Percentiles rank a stretch among this genome's conserved stretches.
Conservation (phyloP, 1,284 basidiomycete genomes). For the Ceratobasidium theobromae region DNA sequence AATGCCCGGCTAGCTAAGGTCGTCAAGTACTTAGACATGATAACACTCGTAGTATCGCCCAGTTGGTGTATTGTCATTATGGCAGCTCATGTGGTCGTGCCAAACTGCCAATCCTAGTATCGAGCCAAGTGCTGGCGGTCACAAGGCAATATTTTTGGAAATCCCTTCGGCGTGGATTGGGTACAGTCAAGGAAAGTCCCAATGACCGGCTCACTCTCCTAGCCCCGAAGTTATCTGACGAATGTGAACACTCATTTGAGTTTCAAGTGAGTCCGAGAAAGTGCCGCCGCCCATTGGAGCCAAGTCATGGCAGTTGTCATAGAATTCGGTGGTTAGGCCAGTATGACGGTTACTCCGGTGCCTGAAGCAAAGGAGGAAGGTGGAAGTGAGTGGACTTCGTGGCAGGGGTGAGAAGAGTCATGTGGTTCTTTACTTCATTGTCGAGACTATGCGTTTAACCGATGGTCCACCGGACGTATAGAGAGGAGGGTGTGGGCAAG, state of each 20-base stretch:
- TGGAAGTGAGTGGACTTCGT: neutral
- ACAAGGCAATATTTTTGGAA: constrained; percentile 7
- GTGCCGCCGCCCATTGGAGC: no score
- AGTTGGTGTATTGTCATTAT: neutral
- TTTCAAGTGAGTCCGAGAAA: neutral
- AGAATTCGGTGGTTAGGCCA: neutral
- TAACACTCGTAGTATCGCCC: neutral
- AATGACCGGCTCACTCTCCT: neutral
- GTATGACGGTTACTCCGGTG: neutral
- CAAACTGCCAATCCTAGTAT: neutral
- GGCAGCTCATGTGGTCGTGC: neutral
- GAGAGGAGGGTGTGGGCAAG: neutral
- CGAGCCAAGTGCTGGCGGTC: neutral
- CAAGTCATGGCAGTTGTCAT: no score
- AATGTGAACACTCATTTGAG: neutral
- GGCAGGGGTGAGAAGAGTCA: neutral
- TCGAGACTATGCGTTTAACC: neutral
- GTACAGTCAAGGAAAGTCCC: neutral
- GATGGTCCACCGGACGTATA: neutral
- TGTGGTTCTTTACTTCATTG: neutral
- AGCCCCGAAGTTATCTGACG: neutral
- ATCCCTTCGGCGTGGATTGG: neutral
- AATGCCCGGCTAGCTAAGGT: neutral
- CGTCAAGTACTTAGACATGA: neutral
- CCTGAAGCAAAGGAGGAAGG: neutral